Evolutionary conservation across 2,329 filamentous ascomycete genomes (phyloP).

Genomic region (Penicillium sclerotigenum): DNA sequence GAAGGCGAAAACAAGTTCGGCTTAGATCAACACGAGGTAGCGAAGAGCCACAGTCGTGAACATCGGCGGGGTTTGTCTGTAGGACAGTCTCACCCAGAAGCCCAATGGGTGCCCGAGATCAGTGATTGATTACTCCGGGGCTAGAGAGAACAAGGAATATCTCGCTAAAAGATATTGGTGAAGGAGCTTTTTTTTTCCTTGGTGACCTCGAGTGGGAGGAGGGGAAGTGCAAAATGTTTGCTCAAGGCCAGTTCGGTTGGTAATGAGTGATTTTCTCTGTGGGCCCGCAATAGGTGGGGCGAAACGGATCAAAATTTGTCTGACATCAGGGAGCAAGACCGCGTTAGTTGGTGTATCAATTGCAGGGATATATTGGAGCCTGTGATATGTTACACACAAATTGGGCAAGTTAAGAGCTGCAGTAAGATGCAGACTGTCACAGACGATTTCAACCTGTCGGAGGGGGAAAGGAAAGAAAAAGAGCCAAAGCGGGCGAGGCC

Average conservation of each 20-base stretch:
- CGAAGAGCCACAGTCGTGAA: constrained; percentile 33
- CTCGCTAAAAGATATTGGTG: constrained; percentile 1
- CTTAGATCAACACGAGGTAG: constrained; percentile 36
- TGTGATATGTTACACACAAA: not conserved
- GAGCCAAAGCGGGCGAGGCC: not conserved
- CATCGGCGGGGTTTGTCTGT: constrained; percentile 29
- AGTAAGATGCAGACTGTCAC: constrained; percentile 3
- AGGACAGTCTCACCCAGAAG: constrained; percentile 14
- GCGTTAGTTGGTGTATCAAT: constrained; percentile 5
- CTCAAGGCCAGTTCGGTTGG: constrained; percentile 17
- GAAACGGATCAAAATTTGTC: constrained; percentile 22
- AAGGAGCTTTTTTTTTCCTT: constrained; percentile 5
- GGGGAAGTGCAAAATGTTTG: constrained; percentile 23
- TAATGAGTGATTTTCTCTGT: constrained; percentile 28
- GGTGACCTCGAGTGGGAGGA: constrained; percentile 16
- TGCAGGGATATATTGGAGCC: not conserved
- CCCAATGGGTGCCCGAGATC: constrained; percentile 22
- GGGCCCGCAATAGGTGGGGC: constrained; percentile 25
- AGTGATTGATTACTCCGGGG: constrained; percentile 14
- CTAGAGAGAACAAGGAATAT: constrained; percentile 2
- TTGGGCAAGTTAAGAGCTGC: not conserved
- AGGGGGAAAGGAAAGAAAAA: not conserved
- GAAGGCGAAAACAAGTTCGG: constrained; percentile 49
- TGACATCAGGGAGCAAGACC: constrained; percentile 20
- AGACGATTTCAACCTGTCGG: constrained; percentile 1